Base-by-base conservation (phyloP, 176 grass and related monocot species). In the Oryza glaberrima region DNA sequence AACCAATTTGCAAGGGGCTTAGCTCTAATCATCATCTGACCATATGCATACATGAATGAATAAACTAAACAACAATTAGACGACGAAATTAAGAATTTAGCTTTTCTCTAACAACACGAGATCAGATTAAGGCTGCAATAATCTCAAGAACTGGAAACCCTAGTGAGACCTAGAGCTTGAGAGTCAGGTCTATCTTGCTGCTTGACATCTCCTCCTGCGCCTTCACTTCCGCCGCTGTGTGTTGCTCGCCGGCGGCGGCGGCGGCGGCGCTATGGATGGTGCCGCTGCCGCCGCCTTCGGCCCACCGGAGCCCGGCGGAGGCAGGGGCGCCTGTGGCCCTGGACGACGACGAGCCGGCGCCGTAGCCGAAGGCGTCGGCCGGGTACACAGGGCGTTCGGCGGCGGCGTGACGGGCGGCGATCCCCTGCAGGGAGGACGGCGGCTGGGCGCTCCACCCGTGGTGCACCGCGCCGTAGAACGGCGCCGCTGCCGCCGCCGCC, bases 161-260 rank as follows among this genome's bases (percentile, higher is more conserved):
- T 70, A 80, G 10, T 6, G 30, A 72, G 30, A 72, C 9, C 67
- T 90, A 90, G 25, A 90, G 88, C 79, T 28, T 90, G 23, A 90
- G 83, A 43, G 84, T 82, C 26, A 90, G 58, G 88, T 90, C 88
- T 67, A 90, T 58, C 1, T 67, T 77, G 67, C 45, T 65, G 67
- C 45, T 65, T 48, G 75, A 19, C 9, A n/a, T 60, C 58, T 82
- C 52, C 6, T 77, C 52, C 6, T 72, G 44, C 46, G 49, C 45
- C 78, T 56, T 54, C 54, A 1, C 67, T 77, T 86, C 73, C 14
- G 6, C 13, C 3, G 56, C 17, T 3, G 77, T 34, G 44, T 14
- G 7, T 1, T 40, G 20, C 1, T 63, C 54, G 40, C 0, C 69
- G 26, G 40, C 40, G 40, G 7, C 40, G 26, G 40, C 40, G 38